Evolutionary conservation across 768 basidiomycete genomes (phyloP).

Genomic region (Boletus subcaerulescens): DNA sequence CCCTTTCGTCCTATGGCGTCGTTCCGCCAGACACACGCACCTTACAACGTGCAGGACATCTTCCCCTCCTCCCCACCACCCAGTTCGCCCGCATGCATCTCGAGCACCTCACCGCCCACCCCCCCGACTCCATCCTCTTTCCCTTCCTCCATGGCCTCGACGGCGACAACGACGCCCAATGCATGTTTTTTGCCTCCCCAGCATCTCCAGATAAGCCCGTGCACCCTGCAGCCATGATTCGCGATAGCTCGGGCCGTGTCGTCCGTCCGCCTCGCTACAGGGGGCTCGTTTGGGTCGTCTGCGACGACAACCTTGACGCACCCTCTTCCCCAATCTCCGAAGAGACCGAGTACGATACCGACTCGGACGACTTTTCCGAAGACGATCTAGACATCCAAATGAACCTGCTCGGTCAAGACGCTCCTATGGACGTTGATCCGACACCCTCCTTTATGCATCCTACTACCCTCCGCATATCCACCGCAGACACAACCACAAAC

Average conservation of each 20-base stretch:
- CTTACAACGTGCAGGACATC: conserved; percentile 3
- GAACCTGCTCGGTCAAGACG: conserved; percentile 28
- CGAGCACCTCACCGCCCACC: conserved; percentile 62
- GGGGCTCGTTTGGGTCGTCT: conserved; percentile 83
- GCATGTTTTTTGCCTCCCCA: conserved; percentile 64
- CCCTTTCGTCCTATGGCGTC: conserved; percentile 17
- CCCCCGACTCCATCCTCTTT: conserved; percentile 79
- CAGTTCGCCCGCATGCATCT: conserved; percentile 63
- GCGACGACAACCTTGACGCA: conserved; percentile 59
- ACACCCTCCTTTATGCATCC: conserved; percentile 38
- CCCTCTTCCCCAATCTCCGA: conserved; percentile 17
- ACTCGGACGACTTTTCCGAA: conserved; percentile 29
- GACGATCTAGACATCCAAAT: conserved; percentile 28
- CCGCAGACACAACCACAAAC: conserved; percentile 13
- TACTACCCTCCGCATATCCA: conserved; percentile 32
- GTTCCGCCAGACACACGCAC: conserved; percentile 13
- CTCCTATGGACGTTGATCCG: conserved; percentile 28
- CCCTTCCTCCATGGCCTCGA: conserved; percentile 89
- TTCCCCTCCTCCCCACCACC: conserved; percentile 37
- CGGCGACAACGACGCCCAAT: conserved; percentile 75
- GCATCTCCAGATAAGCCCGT: conserved; percentile 21
- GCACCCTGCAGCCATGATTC: conserved; percentile 24
- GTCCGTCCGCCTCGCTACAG: conserved; percentile 47
- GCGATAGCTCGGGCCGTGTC: conserved; percentile 24
- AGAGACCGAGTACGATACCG: conserved; percentile 31